These are phyloP conservation scores for Fusarium nematophilum DNA, from an alignment of 2,329 filamentous ascomycete species.

Conservation along the genomic window DNA sequence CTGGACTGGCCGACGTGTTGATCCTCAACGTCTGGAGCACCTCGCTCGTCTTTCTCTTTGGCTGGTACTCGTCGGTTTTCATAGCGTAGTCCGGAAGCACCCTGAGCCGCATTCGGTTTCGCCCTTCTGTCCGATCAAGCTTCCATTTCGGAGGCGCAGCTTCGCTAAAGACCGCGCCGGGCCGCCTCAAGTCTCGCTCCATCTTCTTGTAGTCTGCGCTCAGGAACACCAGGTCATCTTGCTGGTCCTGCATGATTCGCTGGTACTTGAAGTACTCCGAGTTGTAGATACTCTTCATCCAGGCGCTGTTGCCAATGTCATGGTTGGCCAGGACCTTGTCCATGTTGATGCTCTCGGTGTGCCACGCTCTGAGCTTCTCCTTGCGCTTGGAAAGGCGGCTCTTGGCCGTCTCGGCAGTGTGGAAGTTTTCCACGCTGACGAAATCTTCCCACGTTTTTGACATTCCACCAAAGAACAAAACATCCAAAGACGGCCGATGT, in stretches of 20 bases:
- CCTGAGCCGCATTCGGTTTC: slow-evolving; percentile 92
- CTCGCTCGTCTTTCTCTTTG: slow-evolving; percentile 76
- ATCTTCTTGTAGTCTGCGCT: slow-evolving; percentile 81
- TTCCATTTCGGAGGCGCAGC: slow-evolving; percentile 80
- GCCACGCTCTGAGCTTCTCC: slow-evolving; percentile 86
- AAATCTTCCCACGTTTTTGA: slow-evolving; percentile 90
- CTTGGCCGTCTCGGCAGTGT: slow-evolving; percentile 80
- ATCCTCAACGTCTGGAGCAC: slow-evolving; percentile 51
- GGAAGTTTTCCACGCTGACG: slow-evolving; percentile 82
- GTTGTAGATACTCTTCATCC: slow-evolving; percentile 95
- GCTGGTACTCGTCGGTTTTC: slow-evolving; percentile 80
- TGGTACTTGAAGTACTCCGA: slow-evolving; percentile 95
- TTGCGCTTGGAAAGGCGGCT: slow-evolving; percentile 78
- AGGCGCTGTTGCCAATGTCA: slow-evolving; percentile 86
- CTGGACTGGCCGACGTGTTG: slow-evolving; percentile 42
- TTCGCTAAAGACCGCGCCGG: slow-evolving; percentile 83
- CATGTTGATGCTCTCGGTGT: slow-evolving; percentile 72
- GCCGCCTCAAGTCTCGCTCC: slow-evolving; percentile 79
- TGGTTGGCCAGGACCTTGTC: slow-evolving; percentile 84
- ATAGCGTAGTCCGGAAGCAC: slow-evolving; percentile 81
- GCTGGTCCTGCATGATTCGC: slow-evolving; percentile 88
- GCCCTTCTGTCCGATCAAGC: slow-evolving; percentile 93
- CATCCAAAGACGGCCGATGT: slow-evolving; percentile 81
- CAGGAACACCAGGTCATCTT: slow-evolving; percentile 86
- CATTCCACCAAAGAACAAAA: slow-evolving; percentile 83